These are phyloP conservation scores for Albifimbria verrucaria DNA, from an alignment of 2,329 filamentous ascomycete genomes.

Conservation along the genomic window DNA sequence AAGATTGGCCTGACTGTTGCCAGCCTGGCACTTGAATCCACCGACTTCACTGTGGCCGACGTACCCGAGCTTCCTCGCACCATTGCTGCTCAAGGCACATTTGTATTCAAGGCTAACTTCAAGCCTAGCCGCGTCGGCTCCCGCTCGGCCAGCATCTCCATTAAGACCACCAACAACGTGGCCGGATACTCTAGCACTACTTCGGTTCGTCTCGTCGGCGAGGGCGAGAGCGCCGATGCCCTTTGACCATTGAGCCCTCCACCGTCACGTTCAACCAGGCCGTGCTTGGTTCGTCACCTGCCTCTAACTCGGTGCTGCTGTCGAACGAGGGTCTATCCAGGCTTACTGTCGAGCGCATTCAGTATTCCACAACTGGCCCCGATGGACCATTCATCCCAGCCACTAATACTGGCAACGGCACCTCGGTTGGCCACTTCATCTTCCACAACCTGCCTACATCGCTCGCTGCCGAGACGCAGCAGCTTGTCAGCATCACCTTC, in stretches of 20 bases:
- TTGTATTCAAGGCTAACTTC: constrained; percentile 3
- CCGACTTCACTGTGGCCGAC: constrained; percentile 1
- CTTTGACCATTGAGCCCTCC: constrained; percentile 1
- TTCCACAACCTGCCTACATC: not conserved
- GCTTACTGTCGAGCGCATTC: not conserved
- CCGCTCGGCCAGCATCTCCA: not conserved
- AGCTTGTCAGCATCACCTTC: constrained; percentile 1
- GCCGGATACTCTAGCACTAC: not conserved
- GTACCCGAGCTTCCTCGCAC: not conserved
- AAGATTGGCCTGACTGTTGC: constrained; percentile 1
- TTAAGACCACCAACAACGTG: not conserved
- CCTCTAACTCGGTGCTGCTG: constrained; percentile 1
- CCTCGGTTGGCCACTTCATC: not conserved
- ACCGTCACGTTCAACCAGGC: constrained; percentile 1
- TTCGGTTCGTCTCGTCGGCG: not conserved
- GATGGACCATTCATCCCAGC: not conserved
- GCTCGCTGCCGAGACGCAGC: not conserved
- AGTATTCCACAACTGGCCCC: not conserved
- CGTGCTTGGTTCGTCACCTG: not conserved
- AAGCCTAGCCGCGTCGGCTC: constrained; percentile 2
- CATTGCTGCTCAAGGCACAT: not conserved
- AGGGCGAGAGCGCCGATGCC: not conserved
- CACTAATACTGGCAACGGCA: not conserved
- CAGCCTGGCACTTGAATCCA: not conserved
- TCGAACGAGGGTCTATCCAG: not conserved